Evolutionary conservation across 163 green algal species (phyloP), one percentile per base, ranked within the genome.

Genomic region (Chlorella variabilis): DNA sequence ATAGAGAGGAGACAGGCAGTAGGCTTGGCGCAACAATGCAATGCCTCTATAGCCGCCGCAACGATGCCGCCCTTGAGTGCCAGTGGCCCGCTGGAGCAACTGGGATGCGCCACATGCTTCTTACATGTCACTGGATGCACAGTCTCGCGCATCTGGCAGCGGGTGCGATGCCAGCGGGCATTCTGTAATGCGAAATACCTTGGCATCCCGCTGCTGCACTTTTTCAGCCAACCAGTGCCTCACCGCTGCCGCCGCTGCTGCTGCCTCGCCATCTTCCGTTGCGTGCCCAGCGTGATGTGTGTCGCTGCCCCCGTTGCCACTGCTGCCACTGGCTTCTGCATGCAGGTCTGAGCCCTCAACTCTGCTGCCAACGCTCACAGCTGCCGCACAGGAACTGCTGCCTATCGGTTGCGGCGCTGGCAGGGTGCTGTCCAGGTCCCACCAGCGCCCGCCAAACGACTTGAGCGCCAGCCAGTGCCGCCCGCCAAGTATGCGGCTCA

Each of bases 381-480:
- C 33, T 21, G 34, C 71, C 2, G 49, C 27, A 27, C 23, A 13
- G 33, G 8, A 66, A 17, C 54, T 58, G 4, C 15, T 45, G 25
- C 36, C 61, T 21, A 81, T 45, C 31, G 54, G 69, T 27, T 77
- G 58, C 2, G 80, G 80, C 17, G 71, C 69, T 0, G 31, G 9
- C 56, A 85, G 39, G 13, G 54, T 77, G 68, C 80, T 85, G 61
- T 85, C 80, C 31, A 85, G 33, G 31, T 82, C 77, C 33, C 48
- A 80, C 80, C 80, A 85, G 9, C 54, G 59, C 6, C 36, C 31
- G 2, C 63, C 59, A 36, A 86, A 29, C 21, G 58, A n/a, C 21
- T 63, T 73, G 27, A 86, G 63, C 13, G 61, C 73, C 36, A 86
- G 29, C 81, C 81, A 86, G 67, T 86, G 81, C 23, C 81, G 76